Conservation (phyloP, 73 alveolate genomes). For the Tetrahymena malaccensis region DNA sequence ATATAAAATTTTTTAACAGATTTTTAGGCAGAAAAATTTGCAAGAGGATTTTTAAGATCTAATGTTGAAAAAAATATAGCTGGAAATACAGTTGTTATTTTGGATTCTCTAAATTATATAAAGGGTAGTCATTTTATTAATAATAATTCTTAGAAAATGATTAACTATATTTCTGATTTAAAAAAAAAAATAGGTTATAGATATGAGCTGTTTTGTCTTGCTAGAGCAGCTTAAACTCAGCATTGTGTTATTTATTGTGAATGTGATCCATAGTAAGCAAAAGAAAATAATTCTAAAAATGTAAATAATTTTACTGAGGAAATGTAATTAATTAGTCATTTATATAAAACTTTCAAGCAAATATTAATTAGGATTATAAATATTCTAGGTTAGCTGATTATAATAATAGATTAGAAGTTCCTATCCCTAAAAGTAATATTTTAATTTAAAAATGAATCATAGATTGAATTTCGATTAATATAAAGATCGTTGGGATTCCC, state of each 20-base stretch:
- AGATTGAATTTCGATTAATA: not conserved
- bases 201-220: conserved; percentile 88
- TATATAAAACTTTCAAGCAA: conserved; percentile 39
- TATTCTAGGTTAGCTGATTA: conserved; percentile 64
- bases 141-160: too few relatives aligned
- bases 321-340: not conserved
- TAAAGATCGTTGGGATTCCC: conserved; percentile 93
- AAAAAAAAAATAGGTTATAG: conserved; percentile 64
- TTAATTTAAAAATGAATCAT: not conserved
- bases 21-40: conserved; percentile 60
- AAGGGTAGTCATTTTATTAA: conserved; percentile 21
- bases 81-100: conserved; percentile 74
- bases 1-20: not conserved
- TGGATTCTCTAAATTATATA: conserved; percentile 88
- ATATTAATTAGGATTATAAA: conserved; percentile 18
- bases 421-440: conserved; percentile 15
- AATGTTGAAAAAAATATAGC: conserved; percentile 82
- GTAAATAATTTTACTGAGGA: not conserved
- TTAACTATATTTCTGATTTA: too few relatives aligned
- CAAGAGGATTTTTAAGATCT: conserved; percentile 81
- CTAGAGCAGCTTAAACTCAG: conserved; percentile 80
- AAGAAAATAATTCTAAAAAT: conserved; percentile 17
- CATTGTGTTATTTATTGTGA: conserved; percentile 70
- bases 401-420: conserved; percentile 83
- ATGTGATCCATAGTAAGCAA: conserved; percentile 44